Evolutionary conservation across 2,329 filamentous ascomycete genomes (phyloP).

Genomic region (Didymella pomorum): DNA sequence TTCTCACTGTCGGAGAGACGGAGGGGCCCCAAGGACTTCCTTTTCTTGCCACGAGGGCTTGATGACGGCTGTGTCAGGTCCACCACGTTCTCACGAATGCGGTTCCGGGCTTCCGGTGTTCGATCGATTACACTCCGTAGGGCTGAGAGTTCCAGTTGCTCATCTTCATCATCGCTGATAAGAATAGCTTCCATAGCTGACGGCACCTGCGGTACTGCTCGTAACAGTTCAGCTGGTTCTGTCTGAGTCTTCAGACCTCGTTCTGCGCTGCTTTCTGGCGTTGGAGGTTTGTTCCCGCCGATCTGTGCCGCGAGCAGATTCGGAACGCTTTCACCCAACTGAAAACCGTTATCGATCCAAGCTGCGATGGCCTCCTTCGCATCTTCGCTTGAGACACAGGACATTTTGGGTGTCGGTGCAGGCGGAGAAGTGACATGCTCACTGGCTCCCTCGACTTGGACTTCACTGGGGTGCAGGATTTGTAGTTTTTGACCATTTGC

Average conservation of each 20-base stretch:
- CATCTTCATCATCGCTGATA: not conserved
- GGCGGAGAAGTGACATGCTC: not conserved
- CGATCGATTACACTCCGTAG: not conserved
- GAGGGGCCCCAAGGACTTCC: not conserved
- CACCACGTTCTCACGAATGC: not conserved
- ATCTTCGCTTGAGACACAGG: not conserved
- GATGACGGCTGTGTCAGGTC: slow-evolving; percentile 3
- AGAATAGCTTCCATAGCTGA: not conserved
- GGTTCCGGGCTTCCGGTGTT: not conserved
- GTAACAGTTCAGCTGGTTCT: not conserved
- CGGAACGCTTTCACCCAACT: not conserved
- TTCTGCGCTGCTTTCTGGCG: slow-evolving; percentile 4
- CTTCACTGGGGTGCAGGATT: not conserved
- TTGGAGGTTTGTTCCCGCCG: not conserved
- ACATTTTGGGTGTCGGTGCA: not conserved
- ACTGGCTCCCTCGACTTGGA: not conserved
- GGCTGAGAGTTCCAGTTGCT: no score
- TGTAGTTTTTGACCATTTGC: not conserved
- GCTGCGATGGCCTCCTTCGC: not conserved
- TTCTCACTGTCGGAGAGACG: not conserved
- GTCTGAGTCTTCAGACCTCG: not conserved
- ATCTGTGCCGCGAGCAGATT: not conserved
- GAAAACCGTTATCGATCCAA: not conserved
- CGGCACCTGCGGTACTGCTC: not conserved
- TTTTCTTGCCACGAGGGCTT: slow-evolving; percentile 2